These are phyloP conservation scores for Phyllosticta paracitricarpa DNA, from an alignment of 2,329 filamentous ascomycete genomes.

Conservation along the genomic window DNA sequence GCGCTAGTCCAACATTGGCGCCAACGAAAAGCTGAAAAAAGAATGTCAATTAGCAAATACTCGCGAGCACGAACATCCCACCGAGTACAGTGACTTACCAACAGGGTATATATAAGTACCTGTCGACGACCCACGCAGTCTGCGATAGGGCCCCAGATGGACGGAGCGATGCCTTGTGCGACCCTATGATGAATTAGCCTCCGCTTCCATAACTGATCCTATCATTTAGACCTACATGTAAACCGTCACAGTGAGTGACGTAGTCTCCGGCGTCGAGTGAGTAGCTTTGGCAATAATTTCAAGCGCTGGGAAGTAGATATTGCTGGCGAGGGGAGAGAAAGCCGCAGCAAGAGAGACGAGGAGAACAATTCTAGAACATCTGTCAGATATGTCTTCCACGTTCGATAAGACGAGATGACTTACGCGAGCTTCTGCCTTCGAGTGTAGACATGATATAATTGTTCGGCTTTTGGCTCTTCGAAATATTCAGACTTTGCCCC, in stretches of 20 bases:
- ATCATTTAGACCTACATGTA: neutral
- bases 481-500: neutral
- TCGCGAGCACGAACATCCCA: too few species aligned
- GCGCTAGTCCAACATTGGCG: slow-evolving; percentile 3
- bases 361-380: neutral
- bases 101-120: slow-evolving; percentile 1
- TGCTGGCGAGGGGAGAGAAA: slow-evolving; percentile 2
- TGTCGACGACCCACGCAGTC: slow-evolving; percentile 3
- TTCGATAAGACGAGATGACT: neutral
- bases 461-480: neutral
- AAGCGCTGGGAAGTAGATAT: slow-evolving; percentile 6
- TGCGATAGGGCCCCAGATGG: slow-evolving; percentile 21
- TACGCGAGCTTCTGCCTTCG: neutral
- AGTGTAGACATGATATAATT: neutral
- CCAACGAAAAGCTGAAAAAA: neutral
- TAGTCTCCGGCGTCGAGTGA: neutral
- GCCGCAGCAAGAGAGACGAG: slow-evolving; percentile 4
- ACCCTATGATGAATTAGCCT: slow-evolving; percentile 26
- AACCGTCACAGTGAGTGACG: slow-evolving; percentile 1
- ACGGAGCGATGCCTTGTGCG: slow-evolving; percentile 36
- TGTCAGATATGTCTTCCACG: neutral
- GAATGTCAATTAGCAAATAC: neutral
- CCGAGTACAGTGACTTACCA: neutral
- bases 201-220: neutral
- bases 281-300: slow-evolving; percentile 1